Conservation (phyloP, 352 stramenopile genomes). For the Peronospora farinosa region DNA sequence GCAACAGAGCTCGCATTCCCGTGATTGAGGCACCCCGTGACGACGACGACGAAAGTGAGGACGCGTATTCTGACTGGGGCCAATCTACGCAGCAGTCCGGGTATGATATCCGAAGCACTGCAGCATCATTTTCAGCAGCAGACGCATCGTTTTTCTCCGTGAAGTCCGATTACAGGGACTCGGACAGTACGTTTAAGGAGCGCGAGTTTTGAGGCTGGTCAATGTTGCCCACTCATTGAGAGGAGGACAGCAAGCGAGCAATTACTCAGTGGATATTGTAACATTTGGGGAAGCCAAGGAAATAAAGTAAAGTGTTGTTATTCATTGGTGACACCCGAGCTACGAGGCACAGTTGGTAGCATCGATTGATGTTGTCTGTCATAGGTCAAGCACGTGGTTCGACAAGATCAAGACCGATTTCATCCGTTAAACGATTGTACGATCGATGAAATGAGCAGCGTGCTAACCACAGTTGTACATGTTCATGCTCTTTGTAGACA, state of each 20-base stretch:
- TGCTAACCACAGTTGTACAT: neutral
- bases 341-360: neutral
- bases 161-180: constrained; percentile 30
- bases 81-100: constrained; percentile 20
- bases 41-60: constrained; percentile 23
- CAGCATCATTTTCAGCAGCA: constrained; percentile 9
- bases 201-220: constrained; percentile 31
- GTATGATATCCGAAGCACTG: constrained; percentile 24
- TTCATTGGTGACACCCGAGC: constrained; percentile 9
- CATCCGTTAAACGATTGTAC: constrained; percentile 1
- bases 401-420: neutral
- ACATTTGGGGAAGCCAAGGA: constrained; percentile 21
- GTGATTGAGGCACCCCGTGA: constrained; percentile 24
- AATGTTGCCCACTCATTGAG: constrained; percentile 3
- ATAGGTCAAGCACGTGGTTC: neutral
- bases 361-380: neutral
- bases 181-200: constrained; percentile 21
- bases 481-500: constrained; percentile 5
- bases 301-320: constrained; percentile 30
- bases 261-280: constrained; percentile 3
- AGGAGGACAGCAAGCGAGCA: constrained; percentile 5
- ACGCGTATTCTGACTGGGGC: constrained; percentile 25
- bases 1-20: constrained; percentile 24
- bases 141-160: constrained; percentile 34
- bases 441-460: constrained; percentile 1